These are phyloP conservation scores for Draba incana DNA, from an alignment of 345 rosid genomes.

Conservation along the genomic window DNA sequence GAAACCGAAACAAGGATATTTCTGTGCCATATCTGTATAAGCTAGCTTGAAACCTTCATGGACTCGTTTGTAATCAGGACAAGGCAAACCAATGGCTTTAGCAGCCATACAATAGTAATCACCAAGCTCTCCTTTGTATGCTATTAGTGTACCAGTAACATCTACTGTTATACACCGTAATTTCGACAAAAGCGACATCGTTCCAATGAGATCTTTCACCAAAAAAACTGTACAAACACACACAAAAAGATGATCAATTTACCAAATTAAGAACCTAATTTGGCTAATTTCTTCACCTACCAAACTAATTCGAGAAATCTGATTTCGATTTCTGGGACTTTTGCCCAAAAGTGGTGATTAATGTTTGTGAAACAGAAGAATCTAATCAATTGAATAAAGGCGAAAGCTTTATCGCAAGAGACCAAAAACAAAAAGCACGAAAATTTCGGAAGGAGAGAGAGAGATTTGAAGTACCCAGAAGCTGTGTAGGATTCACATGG, in stretches of 20 bases:
- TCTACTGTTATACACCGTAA: constrained; percentile 86
- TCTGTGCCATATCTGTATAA: constrained; percentile 81
- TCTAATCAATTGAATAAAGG: constrained; percentile 1
- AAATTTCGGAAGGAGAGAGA: constrained; percentile 16
- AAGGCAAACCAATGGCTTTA: constrained; percentile 84
- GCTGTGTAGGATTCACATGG: constrained; percentile 16
- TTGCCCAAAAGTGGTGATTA: background rate
- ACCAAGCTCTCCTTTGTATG: constrained; percentile 98
- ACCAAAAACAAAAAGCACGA: constrained; percentile 22
- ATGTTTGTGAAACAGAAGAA: constrained; percentile 2
- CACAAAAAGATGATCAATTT: constrained; percentile 15
- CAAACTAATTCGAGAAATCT: constrained; percentile 4
- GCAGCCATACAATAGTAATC: constrained; percentile 99
- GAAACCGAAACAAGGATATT: constrained; percentile 90
- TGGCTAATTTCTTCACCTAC: constrained; percentile 2
- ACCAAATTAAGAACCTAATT: background rate
- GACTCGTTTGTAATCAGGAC: constrained; percentile 90
- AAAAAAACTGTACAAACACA: constrained; percentile 13
- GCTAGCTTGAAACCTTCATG: constrained; percentile 94
- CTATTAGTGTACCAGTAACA: constrained; percentile 96
- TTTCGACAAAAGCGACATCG: constrained; percentile 70
- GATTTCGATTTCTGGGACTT: constrained; percentile 12
- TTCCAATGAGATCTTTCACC: constrained; percentile 22
- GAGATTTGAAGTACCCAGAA: constrained; percentile 46
- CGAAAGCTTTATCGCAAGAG: background rate